A percentile compares a stretch with the other conserved stretches of the same genome.
Conservation (phyloP, 2,329 filamentous ascomycete genomes). For the Malbranchea zuffiana region DNA sequence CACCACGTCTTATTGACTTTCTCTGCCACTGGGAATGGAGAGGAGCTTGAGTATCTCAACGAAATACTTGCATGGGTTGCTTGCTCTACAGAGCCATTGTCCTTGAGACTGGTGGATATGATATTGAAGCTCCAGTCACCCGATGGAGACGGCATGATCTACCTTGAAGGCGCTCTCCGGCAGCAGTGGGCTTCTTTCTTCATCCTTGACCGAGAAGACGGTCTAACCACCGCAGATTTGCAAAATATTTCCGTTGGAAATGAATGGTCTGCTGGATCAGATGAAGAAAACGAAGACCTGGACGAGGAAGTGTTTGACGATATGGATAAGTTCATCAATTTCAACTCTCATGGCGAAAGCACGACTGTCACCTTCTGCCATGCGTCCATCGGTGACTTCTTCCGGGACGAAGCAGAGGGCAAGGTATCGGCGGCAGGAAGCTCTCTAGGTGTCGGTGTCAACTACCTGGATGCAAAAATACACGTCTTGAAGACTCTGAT, state of each 20-base stretch:
- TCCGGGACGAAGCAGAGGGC: constrained; percentile 12
- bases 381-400: constrained; percentile 21
- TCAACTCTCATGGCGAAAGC: constrained; percentile 16
- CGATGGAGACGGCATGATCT: constrained; percentile 26
- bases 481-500: constrained; percentile 9
- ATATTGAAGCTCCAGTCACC: constrained; percentile 36
- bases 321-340: constrained; percentile 11
- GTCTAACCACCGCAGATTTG: constrained; percentile 17
- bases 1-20: constrained; percentile 33
- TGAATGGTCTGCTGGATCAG: constrained; percentile 11
- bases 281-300: constrained; percentile 10
- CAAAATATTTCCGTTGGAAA: constrained; percentile 6
- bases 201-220: constrained; percentile 37
- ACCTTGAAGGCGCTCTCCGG: constrained; percentile 34
- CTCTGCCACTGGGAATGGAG: constrained; percentile 19
- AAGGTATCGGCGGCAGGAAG: constrained; percentile 14
- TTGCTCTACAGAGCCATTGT: constrained; percentile 35
- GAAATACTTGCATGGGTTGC: constrained; percentile 40
- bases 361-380: constrained; percentile 18
- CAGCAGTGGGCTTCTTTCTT: constrained; percentile 41
- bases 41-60: constrained; percentile 32
- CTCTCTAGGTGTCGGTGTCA: constrained; percentile 14
- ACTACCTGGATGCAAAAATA: constrained; percentile 16
- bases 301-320: too few relatives aligned
- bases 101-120: constrained; percentile 37